Evolutionary conservation across 768 basidiomycete genomes (phyloP), one percentile per base, ranked within the genome.

Genomic region (Lactarius trivialis): DNA sequence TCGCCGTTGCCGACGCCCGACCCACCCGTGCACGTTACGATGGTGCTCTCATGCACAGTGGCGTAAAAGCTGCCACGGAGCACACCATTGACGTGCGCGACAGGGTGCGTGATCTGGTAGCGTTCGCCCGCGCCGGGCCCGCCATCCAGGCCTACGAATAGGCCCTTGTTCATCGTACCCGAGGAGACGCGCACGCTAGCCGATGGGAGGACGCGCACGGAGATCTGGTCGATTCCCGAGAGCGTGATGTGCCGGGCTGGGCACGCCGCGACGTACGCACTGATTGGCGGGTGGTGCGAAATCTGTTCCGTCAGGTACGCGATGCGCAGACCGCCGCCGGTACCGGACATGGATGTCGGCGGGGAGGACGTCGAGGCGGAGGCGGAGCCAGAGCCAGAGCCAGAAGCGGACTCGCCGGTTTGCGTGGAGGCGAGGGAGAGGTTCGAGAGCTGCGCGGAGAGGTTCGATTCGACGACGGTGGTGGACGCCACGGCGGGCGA

Each of bases 281-380:
- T 96, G 33, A 98, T 84, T 3, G 97, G 97, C 0, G 97, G 97
- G 70, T 99, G 97, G 75, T 99, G 97, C 2, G 91, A 97, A 52
- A 98, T 86, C 74, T 97, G 95, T 73, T 97, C 95, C 15, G 93
- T 96, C 52, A 95, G 74, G 73, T 83, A 96, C 7, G 84, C 82
- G 49, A 95, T 83, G 36, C 92, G 88, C 17, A 85, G 73, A 12
- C 45, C 26, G 7, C 53, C 45, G n/a, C 65, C 62, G 11, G 74
- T 70, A 19, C 68, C 70, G 4, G 70, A 68, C 24, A 65, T 55
- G 17, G 65, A 62, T 24, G 68, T 63, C 19, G 77, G 78, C 49
- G 75, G 72, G 6, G 73, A 65, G 17, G 50, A 48, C 34, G 36
- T 60, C 14, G 65, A 51, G 17, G 36, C 36, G 12, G 60, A 37